phyloP scores from a whole-genome alignment of 805 yeast species.

The Nakazawaea laoshanensis region DNA sequence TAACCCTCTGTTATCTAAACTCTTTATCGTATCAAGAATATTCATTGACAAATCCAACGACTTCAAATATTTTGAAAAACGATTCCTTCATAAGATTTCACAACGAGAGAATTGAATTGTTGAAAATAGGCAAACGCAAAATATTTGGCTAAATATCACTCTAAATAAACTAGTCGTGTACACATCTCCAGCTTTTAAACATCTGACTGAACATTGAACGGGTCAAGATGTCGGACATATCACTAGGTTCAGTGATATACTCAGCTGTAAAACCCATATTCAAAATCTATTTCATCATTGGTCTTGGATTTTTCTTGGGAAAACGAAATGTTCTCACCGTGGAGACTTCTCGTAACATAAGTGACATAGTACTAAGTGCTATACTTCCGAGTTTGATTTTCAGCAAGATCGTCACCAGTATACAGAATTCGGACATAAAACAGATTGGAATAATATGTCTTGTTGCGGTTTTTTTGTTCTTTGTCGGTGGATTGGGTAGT shows the following conservation, averaged over 20 bases:
- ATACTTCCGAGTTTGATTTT: slow-evolving; percentile 72
- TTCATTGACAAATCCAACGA: too few relatives aligned
- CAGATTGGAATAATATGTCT: slow-evolving; percentile 58
- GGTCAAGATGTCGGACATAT: slow-evolving; percentile 8
- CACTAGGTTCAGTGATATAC: slow-evolving; percentile 61
- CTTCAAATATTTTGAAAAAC: too few relatives aligned
- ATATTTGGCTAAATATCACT: slow-evolving; percentile 2
- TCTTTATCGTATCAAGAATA: slow-evolving; percentile 9
- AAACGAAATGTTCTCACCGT: slow-evolving; percentile 55
- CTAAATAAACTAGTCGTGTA: too few relatives aligned
- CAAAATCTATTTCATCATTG: slow-evolving; percentile 68
- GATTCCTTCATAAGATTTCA: slow-evolving; percentile 5
- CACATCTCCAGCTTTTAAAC: too few relatives aligned
- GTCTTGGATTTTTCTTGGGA: slow-evolving; percentile 58
- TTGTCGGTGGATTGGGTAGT: slow-evolving; percentile 35
- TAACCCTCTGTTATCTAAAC: slow-evolving; percentile 1
- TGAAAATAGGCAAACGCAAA: slow-evolving; percentile 1
- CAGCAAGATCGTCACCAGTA: slow-evolving; percentile 58
- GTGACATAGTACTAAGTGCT: slow-evolving; percentile 59
- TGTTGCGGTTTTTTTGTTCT: slow-evolving; percentile 34
- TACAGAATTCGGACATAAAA: slow-evolving; percentile 61
- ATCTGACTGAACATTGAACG: too few relatives aligned
- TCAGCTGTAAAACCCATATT: slow-evolving; percentile 80
- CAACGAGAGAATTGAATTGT: slow-evolving; percentile 1
- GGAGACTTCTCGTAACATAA: slow-evolving; percentile 59